Percentiles rank a stretch among this genome's conserved stretches.
Conservation (phyloP, 2,329 filamentous ascomycete genomes). For the Colletotrichum sansevieriae region DNA sequence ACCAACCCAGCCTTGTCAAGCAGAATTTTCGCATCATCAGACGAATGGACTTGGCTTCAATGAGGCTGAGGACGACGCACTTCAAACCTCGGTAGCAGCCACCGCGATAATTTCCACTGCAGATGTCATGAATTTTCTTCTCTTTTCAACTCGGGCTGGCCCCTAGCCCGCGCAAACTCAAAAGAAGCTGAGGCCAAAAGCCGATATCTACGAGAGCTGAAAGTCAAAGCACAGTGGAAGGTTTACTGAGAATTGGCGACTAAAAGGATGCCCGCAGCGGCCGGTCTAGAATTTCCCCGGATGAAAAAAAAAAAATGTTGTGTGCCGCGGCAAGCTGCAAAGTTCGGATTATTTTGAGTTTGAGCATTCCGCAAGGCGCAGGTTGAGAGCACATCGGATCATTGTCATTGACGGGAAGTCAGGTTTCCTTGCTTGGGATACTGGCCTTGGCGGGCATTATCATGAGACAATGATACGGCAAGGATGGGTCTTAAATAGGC, state of each 20-base stretch:
- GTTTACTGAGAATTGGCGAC: background rate
- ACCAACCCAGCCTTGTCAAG: background rate
- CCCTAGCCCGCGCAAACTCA: conserved; percentile 21
- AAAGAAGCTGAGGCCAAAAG: conserved; percentile 29
- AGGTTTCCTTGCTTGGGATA: background rate
- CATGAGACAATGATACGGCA: conserved; percentile 29
- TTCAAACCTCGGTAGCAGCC: conserved; percentile 14
- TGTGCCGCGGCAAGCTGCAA: background rate
- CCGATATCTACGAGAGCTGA: conserved; percentile 8
- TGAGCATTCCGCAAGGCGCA: background rate
- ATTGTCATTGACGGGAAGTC: conserved; percentile 33
- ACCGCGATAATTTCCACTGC: background rate
- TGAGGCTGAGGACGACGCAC: conserved; percentile 3
- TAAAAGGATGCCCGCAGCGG: conserved; percentile 9
- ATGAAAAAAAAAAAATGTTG: background rate
- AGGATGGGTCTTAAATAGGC: background rate
- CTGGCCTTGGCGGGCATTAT: conserved; percentile 19
- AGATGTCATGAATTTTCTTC: background rate
- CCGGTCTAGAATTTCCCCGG: conserved; percentile 9
- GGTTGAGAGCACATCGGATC: conserved; percentile 27
- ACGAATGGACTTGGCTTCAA: conserved; percentile 11
- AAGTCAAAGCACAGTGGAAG: conserved; percentile 6
- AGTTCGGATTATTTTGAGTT: conserved; percentile 41
- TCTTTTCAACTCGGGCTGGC: conserved; percentile 21
- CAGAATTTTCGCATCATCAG: background rate